These are phyloP conservation scores for Physcomitrium patens DNA, from an alignment of 225 moss, liverwort and hornwort species.

Conservation along the genomic window DNA sequence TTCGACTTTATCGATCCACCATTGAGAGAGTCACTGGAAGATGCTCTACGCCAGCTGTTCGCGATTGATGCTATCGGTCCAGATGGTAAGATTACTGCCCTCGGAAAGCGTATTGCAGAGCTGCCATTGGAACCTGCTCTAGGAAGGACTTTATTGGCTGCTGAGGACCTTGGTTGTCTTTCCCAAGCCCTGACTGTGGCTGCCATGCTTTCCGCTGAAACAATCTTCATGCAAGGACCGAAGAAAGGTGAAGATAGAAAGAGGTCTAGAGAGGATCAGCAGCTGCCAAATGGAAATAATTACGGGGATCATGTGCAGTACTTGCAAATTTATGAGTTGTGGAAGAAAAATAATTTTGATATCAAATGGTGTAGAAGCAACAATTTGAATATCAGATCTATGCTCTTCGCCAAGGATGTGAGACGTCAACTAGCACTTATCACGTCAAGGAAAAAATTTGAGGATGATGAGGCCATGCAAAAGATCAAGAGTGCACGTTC, in stretches of 20 bases:
- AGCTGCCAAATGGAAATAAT: conserved; percentile 82
- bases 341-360: conserved; percentile 68
- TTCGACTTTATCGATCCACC: conserved; percentile 97
- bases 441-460: conserved; percentile 53
- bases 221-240: conserved; percentile 70
- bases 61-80: conserved; percentile 77
- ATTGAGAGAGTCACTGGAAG: conserved; percentile 78
- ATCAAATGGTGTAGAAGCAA: conserved; percentile 81
- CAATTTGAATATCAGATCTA: conserved; percentile 81
- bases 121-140: conserved; percentile 92
- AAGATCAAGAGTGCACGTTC: conserved; percentile 61
- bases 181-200: conserved; percentile 87
- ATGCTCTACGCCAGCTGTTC: conserved; percentile 89
- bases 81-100: conserved; percentile 66
- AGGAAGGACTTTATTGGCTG: conserved; percentile 80
- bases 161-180: conserved; percentile 86
- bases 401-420: conserved; percentile 94
- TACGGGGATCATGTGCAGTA: conserved; percentile 87
- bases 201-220: conserved; percentile 95
- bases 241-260: conserved; percentile 79
- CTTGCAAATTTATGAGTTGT: conserved; percentile 82
- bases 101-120: conserved; percentile 84
- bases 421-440: conserved; percentile 85
- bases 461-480: conserved; percentile 41
- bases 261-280: conserved; percentile 71